Evolutionary conservation across 768 basidiomycete species (phyloP).

Genomic region (Suillus subalutaceus): DNA sequence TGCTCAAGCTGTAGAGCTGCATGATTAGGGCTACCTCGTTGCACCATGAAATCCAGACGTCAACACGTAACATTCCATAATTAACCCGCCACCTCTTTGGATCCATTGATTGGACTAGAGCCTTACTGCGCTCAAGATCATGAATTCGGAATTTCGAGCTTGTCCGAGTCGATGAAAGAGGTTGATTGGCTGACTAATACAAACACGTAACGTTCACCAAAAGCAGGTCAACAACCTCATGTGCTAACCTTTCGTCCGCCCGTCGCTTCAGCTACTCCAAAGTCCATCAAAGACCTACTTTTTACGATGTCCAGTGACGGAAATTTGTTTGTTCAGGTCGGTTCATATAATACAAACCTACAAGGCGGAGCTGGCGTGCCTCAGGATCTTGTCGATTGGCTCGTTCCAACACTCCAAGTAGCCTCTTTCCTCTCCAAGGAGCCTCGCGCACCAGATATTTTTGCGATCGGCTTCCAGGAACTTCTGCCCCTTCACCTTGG

Average conservation of each 20-base stretch:
- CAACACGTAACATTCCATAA: too few species aligned
- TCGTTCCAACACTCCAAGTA: constrained; percentile 79
- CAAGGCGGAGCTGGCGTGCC: constrained; percentile 75
- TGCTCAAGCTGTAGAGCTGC: background rate
- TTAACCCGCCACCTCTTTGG: too few species aligned
- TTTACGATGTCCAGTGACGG: constrained; percentile 19
- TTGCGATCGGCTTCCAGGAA: constrained; percentile 94
- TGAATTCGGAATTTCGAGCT: too few species aligned
- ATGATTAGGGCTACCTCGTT: background rate
- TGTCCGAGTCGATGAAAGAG: too few species aligned
- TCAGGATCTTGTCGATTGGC: constrained; percentile 91
- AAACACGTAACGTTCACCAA: constrained; percentile 3
- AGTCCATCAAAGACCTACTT: constrained; percentile 13
- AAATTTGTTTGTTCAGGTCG: constrained; percentile 71
- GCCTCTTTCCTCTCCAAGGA: constrained; percentile 69
- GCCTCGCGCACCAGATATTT: constrained; percentile 75
- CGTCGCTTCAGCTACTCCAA: background rate
- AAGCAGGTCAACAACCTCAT: background rate
- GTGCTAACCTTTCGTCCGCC: background rate
- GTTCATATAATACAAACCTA: constrained; percentile 90
- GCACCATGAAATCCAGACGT: too few species aligned
- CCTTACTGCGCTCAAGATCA: too few species aligned
- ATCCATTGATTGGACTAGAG: too few species aligned
- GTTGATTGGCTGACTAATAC: background rate
- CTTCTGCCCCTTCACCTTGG: constrained; percentile 87